These are phyloP conservation scores for Neopestalotiopsis rosae DNA, from an alignment of 2,329 filamentous ascomycete species.

Conservation along the genomic window DNA sequence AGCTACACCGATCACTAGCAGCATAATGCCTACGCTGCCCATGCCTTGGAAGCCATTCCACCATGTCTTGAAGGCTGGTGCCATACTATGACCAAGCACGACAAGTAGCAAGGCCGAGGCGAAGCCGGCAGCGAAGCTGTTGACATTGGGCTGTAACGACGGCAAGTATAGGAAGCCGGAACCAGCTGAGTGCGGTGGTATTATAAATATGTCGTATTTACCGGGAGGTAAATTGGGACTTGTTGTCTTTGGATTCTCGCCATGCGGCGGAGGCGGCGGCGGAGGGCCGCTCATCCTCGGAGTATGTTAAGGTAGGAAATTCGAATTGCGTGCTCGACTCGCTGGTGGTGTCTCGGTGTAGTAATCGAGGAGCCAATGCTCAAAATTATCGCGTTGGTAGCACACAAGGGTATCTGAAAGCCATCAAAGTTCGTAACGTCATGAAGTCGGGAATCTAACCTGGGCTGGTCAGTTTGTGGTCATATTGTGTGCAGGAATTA, in stretches of 20 bases:
- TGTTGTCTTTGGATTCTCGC: conserved; percentile 73
- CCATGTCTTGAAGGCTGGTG: conserved; percentile 77
- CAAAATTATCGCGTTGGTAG: neutral
- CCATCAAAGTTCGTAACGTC: conserved; percentile 23
- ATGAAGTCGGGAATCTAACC: neutral
- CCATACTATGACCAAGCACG: conserved; percentile 73
- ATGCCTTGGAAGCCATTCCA: conserved; percentile 72
- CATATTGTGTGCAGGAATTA: neutral
- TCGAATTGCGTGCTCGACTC: neutral
- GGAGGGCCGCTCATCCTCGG: conserved; percentile 21
- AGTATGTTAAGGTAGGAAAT: conserved; percentile 9
- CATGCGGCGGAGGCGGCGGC: conserved; percentile 81
- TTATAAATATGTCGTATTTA: conserved; percentile 97
- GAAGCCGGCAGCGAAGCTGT: conserved; percentile 90
- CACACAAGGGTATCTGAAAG: conserved; percentile 18
- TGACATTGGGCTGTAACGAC: conserved; percentile 81
- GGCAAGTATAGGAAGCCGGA: conserved; percentile 94
- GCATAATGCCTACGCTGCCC: conserved; percentile 73
- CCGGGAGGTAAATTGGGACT: conserved; percentile 74
- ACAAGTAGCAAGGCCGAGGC: conserved; percentile 76
- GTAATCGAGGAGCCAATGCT: neutral
- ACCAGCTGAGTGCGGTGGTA: conserved; percentile 88
- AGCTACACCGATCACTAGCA: conserved; percentile 76
- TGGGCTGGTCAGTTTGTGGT: neutral
- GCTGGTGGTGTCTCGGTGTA: neutral